A percentile compares a stretch with the other conserved stretches of the same genome.
These are phyloP conservation scores for Verticillium alfalfae DNA, from an alignment of 2,329 filamentous ascomycete genomes.

Conservation along the genomic window DNA sequence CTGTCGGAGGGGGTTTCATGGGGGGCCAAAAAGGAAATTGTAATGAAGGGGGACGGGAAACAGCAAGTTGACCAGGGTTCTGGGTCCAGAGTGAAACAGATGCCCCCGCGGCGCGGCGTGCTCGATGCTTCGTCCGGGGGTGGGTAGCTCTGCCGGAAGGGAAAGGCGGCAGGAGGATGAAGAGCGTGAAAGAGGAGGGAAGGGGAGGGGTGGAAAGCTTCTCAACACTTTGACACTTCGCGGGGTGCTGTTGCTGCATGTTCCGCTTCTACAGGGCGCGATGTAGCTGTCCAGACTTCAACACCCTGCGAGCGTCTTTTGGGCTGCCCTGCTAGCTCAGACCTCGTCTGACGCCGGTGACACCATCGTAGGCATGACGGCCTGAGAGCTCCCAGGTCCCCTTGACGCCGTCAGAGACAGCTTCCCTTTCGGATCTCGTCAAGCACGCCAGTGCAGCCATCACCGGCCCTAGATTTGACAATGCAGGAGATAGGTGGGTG, in stretches of 20 bases:
- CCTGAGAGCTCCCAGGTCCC: neutral
- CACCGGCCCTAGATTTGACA: neutral
- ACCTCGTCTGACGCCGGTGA: neutral
- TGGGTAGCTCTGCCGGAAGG: neutral
- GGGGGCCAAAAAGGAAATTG: neutral
- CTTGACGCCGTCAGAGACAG: neutral
- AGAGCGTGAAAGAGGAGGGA: neutral
- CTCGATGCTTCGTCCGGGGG: neutral
- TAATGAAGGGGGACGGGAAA: neutral
- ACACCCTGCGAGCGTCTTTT: neutral
- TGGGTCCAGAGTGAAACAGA: neutral
- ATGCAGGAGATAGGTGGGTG: neutral
- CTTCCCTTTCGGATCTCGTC: neutral
- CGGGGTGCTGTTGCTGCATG: neutral
- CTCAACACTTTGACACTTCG: neutral
- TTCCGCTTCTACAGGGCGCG: neutral
- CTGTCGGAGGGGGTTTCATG: neutral
- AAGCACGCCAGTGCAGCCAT: neutral
- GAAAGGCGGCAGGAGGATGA: neutral
- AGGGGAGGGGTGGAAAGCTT: neutral
- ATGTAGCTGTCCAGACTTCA: neutral
- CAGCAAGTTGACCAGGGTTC: neutral
- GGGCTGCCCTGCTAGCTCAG: neutral
- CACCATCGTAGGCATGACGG: neutral
- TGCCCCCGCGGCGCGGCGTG: neutral